Conservation (phyloP, 2,329 filamentous ascomycete genomes). For the Fusarium annulatum region DNA sequence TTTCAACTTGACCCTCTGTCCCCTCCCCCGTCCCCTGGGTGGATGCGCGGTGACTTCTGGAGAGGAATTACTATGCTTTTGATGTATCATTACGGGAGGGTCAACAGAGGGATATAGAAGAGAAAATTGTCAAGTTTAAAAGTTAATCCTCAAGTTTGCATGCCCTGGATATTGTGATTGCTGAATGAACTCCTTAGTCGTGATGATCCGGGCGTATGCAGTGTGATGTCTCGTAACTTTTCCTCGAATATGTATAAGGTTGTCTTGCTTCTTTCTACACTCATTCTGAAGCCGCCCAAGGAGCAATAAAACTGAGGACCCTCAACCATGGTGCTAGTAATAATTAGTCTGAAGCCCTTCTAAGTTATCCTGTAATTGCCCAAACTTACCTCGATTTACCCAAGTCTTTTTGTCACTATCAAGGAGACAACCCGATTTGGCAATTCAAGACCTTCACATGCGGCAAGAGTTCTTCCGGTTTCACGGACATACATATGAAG, state of each 20-base stretch:
- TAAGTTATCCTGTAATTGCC: background rate
- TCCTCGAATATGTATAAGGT: background rate
- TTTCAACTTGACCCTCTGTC: conserved; percentile 38
- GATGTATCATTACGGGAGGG: conserved; percentile 25
- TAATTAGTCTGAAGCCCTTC: too few relatives aligned
- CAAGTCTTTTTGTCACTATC: background rate
- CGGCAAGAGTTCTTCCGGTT: background rate
- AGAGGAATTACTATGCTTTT: conserved; percentile 15
- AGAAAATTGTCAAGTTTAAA: conserved; percentile 41
- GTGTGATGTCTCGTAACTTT: background rate
- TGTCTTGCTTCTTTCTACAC: background rate
- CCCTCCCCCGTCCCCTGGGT: conserved; percentile 10
- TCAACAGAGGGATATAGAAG: conserved; percentile 33
- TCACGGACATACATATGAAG: background rate
- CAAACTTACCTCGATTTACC: background rate
- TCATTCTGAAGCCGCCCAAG: background rate
- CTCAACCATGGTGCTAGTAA: background rate
- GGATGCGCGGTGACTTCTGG: conserved; percentile 21
- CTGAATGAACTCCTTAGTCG: background rate
- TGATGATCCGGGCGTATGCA: background rate
- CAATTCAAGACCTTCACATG: background rate
- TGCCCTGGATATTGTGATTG: conserved; percentile 7
- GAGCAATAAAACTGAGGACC: background rate
- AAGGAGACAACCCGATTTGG: background rate
- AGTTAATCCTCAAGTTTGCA: conserved; percentile 26